phyloP scores from a whole-genome alignment of 257 asterid genomes.

The Handroanthus guayacan region DNA sequence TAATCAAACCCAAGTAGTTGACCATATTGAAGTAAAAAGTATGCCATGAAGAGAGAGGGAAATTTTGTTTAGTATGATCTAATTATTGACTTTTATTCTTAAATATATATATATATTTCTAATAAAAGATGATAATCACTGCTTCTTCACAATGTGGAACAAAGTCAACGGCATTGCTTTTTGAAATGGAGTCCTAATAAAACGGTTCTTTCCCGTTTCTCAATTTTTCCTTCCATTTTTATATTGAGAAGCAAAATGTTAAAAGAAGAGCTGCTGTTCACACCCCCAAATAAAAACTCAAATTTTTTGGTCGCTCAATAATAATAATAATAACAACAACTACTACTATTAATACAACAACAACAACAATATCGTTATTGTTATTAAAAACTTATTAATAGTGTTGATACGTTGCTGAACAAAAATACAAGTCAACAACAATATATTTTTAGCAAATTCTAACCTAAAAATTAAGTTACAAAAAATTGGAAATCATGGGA shows the following conservation, averaged over 20 bases:
- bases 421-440: too few relatives aligned
- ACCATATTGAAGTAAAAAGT: not conserved
- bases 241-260: not conserved
- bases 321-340: too few relatives aligned
- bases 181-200: slow-evolving; percentile 29
- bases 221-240: not conserved
- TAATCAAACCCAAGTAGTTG: not conserved
- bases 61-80: not conserved
- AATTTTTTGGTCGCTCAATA: too few relatives aligned
- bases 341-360: too few relatives aligned
- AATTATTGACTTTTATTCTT: not conserved
- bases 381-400: too few relatives aligned
- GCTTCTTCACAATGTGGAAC: slow-evolving; percentile 14
- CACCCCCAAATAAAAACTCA: too few relatives aligned
- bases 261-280: not conserved
- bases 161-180: slow-evolving; percentile 6
- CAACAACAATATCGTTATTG: too few relatives aligned
- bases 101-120: not conserved
- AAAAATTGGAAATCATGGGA: too few relatives aligned
- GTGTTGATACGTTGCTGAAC: too few relatives aligned
- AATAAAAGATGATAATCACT: slow-evolving; percentile 1
- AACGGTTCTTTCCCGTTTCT: not conserved
- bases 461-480: too few relatives aligned
- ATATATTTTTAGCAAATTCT: too few relatives aligned
- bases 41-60: not conserved